These are phyloP conservation scores for Chalciporus piperatus DNA, from an alignment of 768 basidiomycete species.

Conservation along the genomic window DNA sequence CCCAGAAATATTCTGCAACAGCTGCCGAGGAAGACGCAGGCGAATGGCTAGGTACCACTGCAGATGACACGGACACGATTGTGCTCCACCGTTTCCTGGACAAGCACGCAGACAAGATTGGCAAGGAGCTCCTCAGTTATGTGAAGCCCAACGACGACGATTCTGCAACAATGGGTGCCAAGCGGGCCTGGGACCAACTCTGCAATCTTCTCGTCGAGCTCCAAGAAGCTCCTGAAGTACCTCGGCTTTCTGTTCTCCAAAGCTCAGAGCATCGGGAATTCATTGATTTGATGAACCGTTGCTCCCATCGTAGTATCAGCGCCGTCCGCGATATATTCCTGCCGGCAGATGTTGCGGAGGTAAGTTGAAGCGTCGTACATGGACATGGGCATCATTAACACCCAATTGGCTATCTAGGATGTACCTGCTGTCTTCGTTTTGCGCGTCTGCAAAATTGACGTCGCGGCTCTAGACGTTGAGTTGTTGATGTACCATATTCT, in stretches of 20 bases:
- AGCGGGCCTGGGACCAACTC: conserved; percentile 80
- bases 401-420: conserved; percentile 27
- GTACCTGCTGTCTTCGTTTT: conserved; percentile 56
- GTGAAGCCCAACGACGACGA: conserved; percentile 55
- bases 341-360: conserved; percentile 46
- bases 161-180: conserved; percentile 56
- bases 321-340: conserved; percentile 67
- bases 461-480: conserved; percentile 77
- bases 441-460: conserved; percentile 66
- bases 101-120: conserved; percentile 83
- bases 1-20: conserved; percentile 42
- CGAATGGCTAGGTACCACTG: conserved; percentile 72
- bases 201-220: conserved; percentile 80
- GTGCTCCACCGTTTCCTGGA: conserved; percentile 83
- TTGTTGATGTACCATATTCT: conserved; percentile 75
- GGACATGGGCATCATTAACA: conserved; percentile 1
- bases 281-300: conserved; percentile 63
- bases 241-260: conserved; percentile 49
- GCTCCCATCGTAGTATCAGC: conserved; percentile 56
- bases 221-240: conserved; percentile 64
- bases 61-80: conserved; percentile 81
- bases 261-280: conserved; percentile 61
- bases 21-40: conserved; percentile 60
- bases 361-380: conserved; percentile 24
- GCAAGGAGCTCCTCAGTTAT: conserved; percentile 78